Evolutionary conservation across 2,329 filamentous ascomycete genomes (phyloP).

Genomic region (Macrophomina phaseolina): DNA sequence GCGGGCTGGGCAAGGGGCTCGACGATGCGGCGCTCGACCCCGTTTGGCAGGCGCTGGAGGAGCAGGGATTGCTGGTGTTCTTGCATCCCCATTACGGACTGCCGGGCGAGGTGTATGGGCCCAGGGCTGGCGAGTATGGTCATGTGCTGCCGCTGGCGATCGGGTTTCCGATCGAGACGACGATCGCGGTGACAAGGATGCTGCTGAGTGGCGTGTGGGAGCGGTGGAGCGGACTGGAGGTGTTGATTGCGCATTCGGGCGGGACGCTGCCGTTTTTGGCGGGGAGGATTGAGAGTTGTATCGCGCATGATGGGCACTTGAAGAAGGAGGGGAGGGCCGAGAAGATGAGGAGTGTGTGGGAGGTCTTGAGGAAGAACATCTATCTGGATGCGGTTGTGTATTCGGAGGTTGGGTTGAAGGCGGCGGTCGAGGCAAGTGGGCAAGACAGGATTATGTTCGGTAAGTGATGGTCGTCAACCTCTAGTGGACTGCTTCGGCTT

Average conservation of each 20-base stretch:
- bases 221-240: constrained; percentile 68
- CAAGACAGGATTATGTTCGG: constrained; percentile 76
- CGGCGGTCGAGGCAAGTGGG: constrained; percentile 71
- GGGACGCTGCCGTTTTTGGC: constrained; percentile 89
- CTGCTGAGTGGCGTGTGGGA: constrained; percentile 87
- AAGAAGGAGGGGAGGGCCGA: constrained; percentile 65
- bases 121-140: constrained; percentile 75
- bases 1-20: constrained; percentile 75
- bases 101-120: constrained; percentile 78
- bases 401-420: constrained; percentile 73
- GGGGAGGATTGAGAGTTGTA: constrained; percentile 85
- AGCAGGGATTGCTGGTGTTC: constrained; percentile 72
- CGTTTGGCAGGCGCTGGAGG: constrained; percentile 72
- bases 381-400: constrained; percentile 90
- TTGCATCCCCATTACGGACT: constrained; percentile 92
- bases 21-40: constrained; percentile 78
- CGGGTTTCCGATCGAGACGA: constrained; percentile 91
- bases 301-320: constrained; percentile 80
- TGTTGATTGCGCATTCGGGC: constrained; percentile 86
- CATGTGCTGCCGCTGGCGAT: constrained; percentile 86
- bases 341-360: constrained; percentile 66
- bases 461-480: constrained; percentile 36
- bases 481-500: too few species aligned
- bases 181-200: constrained; percentile 87
- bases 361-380: constrained; percentile 74